Base-by-base conservation (phyloP, 345 rosid species). In the Linum trigynum region DNA sequence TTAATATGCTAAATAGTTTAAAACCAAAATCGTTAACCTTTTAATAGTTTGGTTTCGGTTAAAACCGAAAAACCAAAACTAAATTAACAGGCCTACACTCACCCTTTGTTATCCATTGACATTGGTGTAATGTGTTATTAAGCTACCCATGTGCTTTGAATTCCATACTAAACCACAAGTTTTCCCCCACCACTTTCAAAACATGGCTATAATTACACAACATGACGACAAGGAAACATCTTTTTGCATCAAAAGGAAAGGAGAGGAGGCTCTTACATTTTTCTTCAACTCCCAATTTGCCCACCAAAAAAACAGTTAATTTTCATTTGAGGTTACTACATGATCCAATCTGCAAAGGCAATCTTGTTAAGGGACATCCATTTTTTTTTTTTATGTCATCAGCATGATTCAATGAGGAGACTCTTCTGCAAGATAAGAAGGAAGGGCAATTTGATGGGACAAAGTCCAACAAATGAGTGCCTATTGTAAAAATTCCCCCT, bases 391-490 rank as follows among this genome's bases (percentile, higher is more conserved):
- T 48, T 0, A 48, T 48, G 53, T 9, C 14, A 48, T 48, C 14
- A 5, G 2, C n/a, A 43, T 58, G 10, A 67, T 57, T 58, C 63
- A 58, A 32, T 39, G 57, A 67, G 63, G 41, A 40, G 9, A 66
- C 38, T 57, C 42, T 66, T 23, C 32, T 23, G 32, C 32, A 23
- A 23, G 32, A 23, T 23, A n/a, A 8, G 14, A 11, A 41, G 36
- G 56, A n/a, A 8, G 6, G 2, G 7, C 12, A 39, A 5, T 66
- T 3, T 40, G 23, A 41, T 39, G 15, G 61, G 40, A 55, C 36
- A 10, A 38, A 38, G 39, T 43, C 59, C 70, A 43, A 45, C 32
- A 36, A 67, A 32, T 9, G 50, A 67, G 48, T 45, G 70, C 59
- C 70, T 67, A 43, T 17, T 38, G 64, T 67, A 9, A 45, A 48